phyloP scores from a whole-genome alignment of 371 early-diverging fungal species.

The Saksenaea oblongispora region DNA sequence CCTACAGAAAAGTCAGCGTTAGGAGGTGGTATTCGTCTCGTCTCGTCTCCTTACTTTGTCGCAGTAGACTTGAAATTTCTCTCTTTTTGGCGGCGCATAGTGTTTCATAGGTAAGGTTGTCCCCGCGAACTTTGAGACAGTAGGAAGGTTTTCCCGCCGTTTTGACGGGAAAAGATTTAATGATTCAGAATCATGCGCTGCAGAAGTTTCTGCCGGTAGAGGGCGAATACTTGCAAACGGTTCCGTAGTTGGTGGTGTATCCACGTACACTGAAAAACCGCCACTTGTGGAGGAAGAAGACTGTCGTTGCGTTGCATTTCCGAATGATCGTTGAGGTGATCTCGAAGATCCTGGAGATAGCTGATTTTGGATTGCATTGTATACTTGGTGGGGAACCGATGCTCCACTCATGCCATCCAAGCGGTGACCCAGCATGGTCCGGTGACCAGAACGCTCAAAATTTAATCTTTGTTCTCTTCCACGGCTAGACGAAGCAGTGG shows the following conservation, averaged over 20 bases:
- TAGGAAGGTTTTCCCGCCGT: slow-evolving; percentile 52
- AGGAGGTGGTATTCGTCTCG: background rate
- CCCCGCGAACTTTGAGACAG: slow-evolving; percentile 52
- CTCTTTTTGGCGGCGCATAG: slow-evolving; percentile 12
- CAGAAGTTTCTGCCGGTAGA: slow-evolving; percentile 7
- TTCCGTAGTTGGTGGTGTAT: slow-evolving; percentile 12
- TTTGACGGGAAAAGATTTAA: slow-evolving; percentile 17
- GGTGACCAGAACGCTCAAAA: slow-evolving; percentile 13
- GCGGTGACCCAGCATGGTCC: slow-evolving; percentile 30
- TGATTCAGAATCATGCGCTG: slow-evolving; percentile 33
- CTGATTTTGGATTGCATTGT: slow-evolving; percentile 8
- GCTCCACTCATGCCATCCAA: slow-evolving; percentile 10
- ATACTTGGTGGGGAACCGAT: slow-evolving; percentile 22
- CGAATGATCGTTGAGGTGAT: background rate
- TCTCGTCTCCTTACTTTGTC: slow-evolving; percentile 22
- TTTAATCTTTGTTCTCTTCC: slow-evolving; percentile 8
- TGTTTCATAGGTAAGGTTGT: slow-evolving; percentile 45
- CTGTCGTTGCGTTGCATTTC: background rate
- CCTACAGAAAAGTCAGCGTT: background rate
- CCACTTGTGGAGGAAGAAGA: background rate
- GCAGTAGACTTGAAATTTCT: slow-evolving; percentile 45
- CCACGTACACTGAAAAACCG: slow-evolving; percentile 4
- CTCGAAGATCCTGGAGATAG: background rate
- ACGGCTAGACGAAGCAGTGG: slow-evolving; percentile 14
- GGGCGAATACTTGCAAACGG: slow-evolving; percentile 13